A percentile compares a stretch with the other conserved stretches of the same genome.
Evolutionary conservation across 805 yeast genomes (phyloP).

Genomic region (Candida adriatica): DNA sequence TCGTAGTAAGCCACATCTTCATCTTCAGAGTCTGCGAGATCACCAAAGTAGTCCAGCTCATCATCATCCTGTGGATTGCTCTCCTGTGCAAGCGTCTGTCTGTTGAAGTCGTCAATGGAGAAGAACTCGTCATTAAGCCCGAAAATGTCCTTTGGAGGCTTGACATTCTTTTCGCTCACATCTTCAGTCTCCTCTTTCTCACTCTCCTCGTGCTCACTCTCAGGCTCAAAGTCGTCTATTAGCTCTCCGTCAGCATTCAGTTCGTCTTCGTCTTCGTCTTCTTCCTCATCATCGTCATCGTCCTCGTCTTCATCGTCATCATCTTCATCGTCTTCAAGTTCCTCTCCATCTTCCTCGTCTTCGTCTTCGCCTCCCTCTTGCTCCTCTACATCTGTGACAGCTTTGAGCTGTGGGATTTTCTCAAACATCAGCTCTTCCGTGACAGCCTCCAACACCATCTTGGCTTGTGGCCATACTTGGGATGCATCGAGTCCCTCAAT

Average conservation of each 20-base stretch:
- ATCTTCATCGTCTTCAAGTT: conserved; percentile 16
- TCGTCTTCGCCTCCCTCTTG: conserved; percentile 16
- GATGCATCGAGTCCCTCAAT: conserved; percentile 83
- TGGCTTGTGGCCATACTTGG: conserved; percentile 92
- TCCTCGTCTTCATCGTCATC: conserved; percentile 9
- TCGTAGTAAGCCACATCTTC: conserved; percentile 24
- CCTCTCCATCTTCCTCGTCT: conserved; percentile 13
- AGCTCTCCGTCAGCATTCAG: conserved; percentile 15
- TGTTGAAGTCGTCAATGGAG: conserved; percentile 77
- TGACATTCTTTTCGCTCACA: conserved; percentile 23
- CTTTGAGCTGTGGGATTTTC: conserved; percentile 45
- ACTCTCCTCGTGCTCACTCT: conserved; percentile 26
- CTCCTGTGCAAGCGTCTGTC: conserved; percentile 63
- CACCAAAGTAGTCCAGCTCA: conserved; percentile 44
- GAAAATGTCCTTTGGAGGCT: conserved; percentile 44
- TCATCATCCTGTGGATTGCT: conserved; percentile 38
- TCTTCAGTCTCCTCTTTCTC: conserved; percentile 34
- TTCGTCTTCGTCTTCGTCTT: conserved; percentile 1
- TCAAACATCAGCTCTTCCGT: conserved; percentile 55
- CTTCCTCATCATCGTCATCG: conserved; percentile 14
- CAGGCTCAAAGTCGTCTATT: conserved; percentile 9
- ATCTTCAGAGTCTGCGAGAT: conserved; percentile 45
- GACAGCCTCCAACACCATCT: conserved; percentile 74
- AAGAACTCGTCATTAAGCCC: conserved; percentile 83
- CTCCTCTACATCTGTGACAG: conserved; percentile 18